Conservation (phyloP, 306 rosid species). For the Ochetophila trinervis region DNA sequence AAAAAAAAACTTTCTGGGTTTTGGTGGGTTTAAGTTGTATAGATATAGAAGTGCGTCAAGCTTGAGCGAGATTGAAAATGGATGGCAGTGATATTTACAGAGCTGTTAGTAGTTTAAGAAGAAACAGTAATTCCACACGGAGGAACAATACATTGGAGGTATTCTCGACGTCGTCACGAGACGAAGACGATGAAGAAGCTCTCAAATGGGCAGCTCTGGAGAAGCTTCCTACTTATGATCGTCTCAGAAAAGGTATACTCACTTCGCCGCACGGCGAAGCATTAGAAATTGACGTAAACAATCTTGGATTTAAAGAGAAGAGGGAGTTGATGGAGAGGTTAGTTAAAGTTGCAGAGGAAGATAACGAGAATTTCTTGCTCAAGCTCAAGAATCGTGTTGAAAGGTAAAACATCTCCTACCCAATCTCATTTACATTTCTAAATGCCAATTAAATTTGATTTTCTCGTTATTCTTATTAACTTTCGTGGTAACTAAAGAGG, state of each 20-base stretch:
- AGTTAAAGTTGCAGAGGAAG: slow-evolving; percentile 40
- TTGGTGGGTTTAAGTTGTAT: background rate
- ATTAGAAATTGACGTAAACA: slow-evolving; percentile 39
- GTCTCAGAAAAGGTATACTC: slow-evolving; percentile 50
- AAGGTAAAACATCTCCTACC: slow-evolving; percentile 23
- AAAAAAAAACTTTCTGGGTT: too few relatives aligned
- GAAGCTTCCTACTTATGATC: slow-evolving; percentile 62
- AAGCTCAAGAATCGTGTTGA: slow-evolving; percentile 47
- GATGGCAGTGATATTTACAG: slow-evolving; percentile 38
- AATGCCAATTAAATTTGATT: too few relatives aligned
- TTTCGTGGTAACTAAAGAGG: background rate
- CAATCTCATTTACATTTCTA: background rate
- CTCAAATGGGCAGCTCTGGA: slow-evolving; percentile 68
- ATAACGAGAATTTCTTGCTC: slow-evolving; percentile 49
- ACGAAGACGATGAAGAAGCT: slow-evolving; percentile 47
- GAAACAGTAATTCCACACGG: slow-evolving; percentile 39
- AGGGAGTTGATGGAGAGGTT: slow-evolving; percentile 38
- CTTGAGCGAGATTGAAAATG: slow-evolving; percentile 26
- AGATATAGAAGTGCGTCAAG: background rate
- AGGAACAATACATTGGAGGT: slow-evolving; percentile 33
- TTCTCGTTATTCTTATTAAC: background rate
- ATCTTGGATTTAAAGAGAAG: slow-evolving; percentile 38
- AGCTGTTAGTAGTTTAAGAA: slow-evolving; percentile 33
- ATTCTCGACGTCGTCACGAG: slow-evolving; percentile 39
- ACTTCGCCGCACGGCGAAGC: slow-evolving; percentile 37